Evolutionary conservation across 495 filamentous ascomycete genomes (phyloP), one percentile per base, ranked within the genome.

Genomic region (Monascus purpureus): DNA sequence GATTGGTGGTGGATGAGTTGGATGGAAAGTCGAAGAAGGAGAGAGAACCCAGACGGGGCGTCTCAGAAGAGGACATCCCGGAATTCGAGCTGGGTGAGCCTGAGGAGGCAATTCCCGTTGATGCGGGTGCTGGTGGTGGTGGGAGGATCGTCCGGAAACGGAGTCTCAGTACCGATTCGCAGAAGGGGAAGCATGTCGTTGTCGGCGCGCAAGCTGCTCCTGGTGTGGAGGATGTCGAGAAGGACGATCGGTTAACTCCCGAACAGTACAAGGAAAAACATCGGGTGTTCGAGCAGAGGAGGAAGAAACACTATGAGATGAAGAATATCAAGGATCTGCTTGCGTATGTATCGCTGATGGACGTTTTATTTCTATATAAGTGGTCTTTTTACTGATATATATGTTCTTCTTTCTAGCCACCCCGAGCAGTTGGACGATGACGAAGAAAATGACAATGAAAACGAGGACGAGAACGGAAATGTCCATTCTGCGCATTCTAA

Each of bases 301-400:
- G 90, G 52, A 93, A 85, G 72, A 83, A 73, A 59, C 90, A 97
- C 53, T 97, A 97, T 53, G 92, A 96, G 66, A 96, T 97, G 92
- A 85, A 73, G 66, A 80, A 90, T 48, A 84, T 96, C 14, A 93
- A 87, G 41, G 71, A 77, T 44, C 57, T 96, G 34, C 68, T 97
- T 38, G 90, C 85, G 78, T 80, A 54, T 36, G 71, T 63, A 31
- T 6, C 6, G 13, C 3, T 13, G 14, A 15, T 28, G 11, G 18
- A 27, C 27, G 22, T 13, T 14, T 23, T 29, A 29, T 19, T 28
- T 25, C 22, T 18, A 24, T 33, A 29, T n/a, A n/a, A n/a, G n/a
- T 23, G 19, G 20, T 12, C 17, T 17, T 17, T 20, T 20, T 28
- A 16, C 22, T 34, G 31, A 38, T 28, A 25, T 33, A 16, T 45